Percentiles rank a stretch among this genome's conserved stretches.
phyloP scores from a whole-genome alignment of 139 green algal genomes.

The Coelastrella sp. region DNA sequence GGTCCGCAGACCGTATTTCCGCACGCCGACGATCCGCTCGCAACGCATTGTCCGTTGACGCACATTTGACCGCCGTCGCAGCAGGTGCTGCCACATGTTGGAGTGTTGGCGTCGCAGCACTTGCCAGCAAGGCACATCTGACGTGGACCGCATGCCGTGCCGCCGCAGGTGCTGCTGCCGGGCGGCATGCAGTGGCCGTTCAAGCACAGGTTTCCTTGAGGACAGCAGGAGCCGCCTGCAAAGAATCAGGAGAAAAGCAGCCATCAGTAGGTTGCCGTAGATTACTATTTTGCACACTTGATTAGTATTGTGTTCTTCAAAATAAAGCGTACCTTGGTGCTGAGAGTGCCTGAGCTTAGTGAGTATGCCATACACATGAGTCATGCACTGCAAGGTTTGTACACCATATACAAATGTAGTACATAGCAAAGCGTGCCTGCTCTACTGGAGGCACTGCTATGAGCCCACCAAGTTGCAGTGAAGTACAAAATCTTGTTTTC shows the following conservation, averaged over 20 bases:
- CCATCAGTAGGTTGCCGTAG: too few relatives aligned
- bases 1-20: neutral
- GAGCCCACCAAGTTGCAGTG: too few relatives aligned
- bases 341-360: too few relatives aligned
- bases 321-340: too few relatives aligned
- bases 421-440: too few relatives aligned
- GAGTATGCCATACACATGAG: too few relatives aligned
- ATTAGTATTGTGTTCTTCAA: too few relatives aligned
- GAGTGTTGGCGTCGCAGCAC: neutral
- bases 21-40: neutral
- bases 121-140: neutral
- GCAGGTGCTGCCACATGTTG: constrained; percentile 14
- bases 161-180: constrained; percentile 11
- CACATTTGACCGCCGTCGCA: neutral
- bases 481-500: too few relatives aligned
- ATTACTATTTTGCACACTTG: too few relatives aligned
- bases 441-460: too few relatives aligned
- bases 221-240: constrained; percentile 2
- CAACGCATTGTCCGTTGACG: neutral
- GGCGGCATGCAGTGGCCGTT: constrained; percentile 17
- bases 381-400: too few relatives aligned
- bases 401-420: too few relatives aligned
- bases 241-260: neutral
- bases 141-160: neutral
- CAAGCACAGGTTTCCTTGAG: constrained; percentile 9